Percentiles rank a stretch among this genome's conserved stretches.
Evolutionary conservation across 2,329 filamentous ascomycete genomes (phyloP).

Genomic region (Calonectria pauciramosa): DNA sequence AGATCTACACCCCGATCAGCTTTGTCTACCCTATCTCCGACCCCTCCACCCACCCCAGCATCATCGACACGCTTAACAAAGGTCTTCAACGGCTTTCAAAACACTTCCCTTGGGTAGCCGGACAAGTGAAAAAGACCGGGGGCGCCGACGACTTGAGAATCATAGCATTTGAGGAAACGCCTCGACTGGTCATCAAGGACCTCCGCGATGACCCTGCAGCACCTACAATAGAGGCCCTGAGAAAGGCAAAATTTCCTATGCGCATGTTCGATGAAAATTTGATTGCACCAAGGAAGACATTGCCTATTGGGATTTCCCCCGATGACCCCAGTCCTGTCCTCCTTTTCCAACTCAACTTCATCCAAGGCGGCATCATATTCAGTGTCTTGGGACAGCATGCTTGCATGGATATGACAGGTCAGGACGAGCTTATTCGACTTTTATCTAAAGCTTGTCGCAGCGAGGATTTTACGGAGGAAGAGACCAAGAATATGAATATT

Average conservation of each 20-base stretch:
- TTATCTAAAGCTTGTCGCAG: constrained; percentile 63
- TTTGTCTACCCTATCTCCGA: constrained; percentile 54
- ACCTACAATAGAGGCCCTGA: constrained; percentile 55
- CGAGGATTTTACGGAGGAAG: constrained; percentile 60
- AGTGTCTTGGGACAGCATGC: constrained; percentile 63
- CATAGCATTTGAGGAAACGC: constrained; percentile 45
- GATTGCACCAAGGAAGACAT: constrained; percentile 56
- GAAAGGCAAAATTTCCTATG: constrained; percentile 58
- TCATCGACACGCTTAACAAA: constrained; percentile 48
- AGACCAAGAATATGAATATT: constrained; percentile 59
- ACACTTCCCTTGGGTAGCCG: constrained; percentile 62
- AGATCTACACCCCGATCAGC: constrained; percentile 62
- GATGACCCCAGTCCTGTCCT: constrained; percentile 55
- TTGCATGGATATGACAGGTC: constrained; percentile 65
- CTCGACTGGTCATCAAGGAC: constrained; percentile 58
- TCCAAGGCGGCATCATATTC: constrained; percentile 63
- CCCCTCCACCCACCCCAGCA: constrained; percentile 34
- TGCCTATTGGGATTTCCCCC: constrained; percentile 48
- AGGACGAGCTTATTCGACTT: constrained; percentile 60
- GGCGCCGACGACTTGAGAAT: constrained; percentile 56
- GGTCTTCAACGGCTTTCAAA: constrained; percentile 56
- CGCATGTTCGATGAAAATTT: constrained; percentile 61
- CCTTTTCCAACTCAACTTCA: constrained; percentile 62
- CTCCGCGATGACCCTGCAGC: constrained; percentile 50
- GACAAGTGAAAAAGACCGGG: constrained; percentile 54